phyloP scores from a whole-genome alignment of 129 eudicot genomes.

The Smallanthus sonchifolius region DNA sequence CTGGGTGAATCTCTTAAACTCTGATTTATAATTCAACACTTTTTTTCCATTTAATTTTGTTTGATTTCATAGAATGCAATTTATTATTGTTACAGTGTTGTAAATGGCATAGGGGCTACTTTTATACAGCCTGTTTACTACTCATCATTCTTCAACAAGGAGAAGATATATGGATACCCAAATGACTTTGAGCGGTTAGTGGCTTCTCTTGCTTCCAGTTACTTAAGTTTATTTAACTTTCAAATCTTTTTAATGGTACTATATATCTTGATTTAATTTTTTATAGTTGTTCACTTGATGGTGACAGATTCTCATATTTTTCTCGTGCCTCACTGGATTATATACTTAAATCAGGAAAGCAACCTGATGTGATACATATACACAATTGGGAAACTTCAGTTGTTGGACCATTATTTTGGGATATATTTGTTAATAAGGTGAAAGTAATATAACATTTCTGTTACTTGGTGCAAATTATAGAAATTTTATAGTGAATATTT shows the following conservation, averaged over 20 bases:
- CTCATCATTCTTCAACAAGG: constrained; percentile 55
- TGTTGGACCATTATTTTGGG: constrained; percentile 72
- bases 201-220: background rate
- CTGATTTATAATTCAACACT: background rate
- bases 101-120: constrained; percentile 66
- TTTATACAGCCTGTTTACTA: constrained; percentile 61
- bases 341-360: constrained; percentile 63
- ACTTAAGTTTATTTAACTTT: background rate
- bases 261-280: constrained; percentile 3
- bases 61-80: background rate
- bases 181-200: constrained; percentile 72
- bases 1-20: constrained; percentile 47
- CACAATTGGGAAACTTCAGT: constrained; percentile 77
- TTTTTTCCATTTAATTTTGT: background rate
- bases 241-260: background rate
- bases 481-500: background rate
- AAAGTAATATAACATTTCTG: background rate
- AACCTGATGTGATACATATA: constrained; percentile 59
- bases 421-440: constrained; percentile 70
- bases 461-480: background rate
- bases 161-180: constrained; percentile 51
- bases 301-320: constrained; percentile 63
- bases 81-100: constrained; percentile 49
- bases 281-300: constrained; percentile 14
- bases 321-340: constrained; percentile 76